Conservation (phyloP, 768 basidiomycete genomes). For the Trametes cubensis region DNA sequence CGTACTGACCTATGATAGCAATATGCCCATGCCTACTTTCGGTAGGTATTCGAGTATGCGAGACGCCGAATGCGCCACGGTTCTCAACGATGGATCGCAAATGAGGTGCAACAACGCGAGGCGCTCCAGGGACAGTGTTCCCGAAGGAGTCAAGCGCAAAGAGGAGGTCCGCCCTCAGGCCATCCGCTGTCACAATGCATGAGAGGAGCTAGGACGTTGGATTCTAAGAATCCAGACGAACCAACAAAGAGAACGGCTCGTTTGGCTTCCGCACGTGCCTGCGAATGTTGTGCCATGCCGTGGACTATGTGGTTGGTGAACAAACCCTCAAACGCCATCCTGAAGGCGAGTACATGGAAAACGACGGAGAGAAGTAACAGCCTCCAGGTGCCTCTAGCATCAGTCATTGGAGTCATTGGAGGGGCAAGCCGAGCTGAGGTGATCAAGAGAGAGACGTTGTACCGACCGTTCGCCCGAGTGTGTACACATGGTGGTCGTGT, state of each 20-base stretch:
- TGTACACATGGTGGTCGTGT: no score
- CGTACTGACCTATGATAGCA: conserved; percentile 77
- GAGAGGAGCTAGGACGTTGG: not conserved
- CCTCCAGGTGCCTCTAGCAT: conserved; percentile 14
- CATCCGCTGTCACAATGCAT: conserved; percentile 61
- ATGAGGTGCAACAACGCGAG: conserved; percentile 71
- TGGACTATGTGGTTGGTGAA: conserved; percentile 82
- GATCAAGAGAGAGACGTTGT: no score
- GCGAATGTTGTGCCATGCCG: conserved; percentile 66
- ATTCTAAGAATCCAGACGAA: conserved; percentile 33
- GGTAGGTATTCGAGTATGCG: conserved; percentile 85
- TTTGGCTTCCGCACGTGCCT: conserved; percentile 55
- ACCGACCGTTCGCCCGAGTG: no score
- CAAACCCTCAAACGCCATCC: conserved; percentile 83
- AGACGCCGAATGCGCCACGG: conserved; percentile 80
- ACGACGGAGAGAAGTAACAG: conserved; percentile 66
- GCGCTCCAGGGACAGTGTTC: conserved; percentile 46
- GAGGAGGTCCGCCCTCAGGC: conserved; percentile 79
- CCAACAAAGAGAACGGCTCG: conserved; percentile 82
- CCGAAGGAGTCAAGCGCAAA: conserved; percentile 66
- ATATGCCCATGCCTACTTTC: conserved; percentile 90
- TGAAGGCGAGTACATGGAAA: conserved; percentile 75
- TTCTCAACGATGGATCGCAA: conserved; percentile 65
- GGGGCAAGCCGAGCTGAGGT: no score
- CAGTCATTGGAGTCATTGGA: no score